A percentile compares a stretch with the other conserved stretches of the same genome.
Evolutionary conservation across 2,329 filamentous ascomycete species (phyloP).

Genomic region (Neospermospora avenae): DNA sequence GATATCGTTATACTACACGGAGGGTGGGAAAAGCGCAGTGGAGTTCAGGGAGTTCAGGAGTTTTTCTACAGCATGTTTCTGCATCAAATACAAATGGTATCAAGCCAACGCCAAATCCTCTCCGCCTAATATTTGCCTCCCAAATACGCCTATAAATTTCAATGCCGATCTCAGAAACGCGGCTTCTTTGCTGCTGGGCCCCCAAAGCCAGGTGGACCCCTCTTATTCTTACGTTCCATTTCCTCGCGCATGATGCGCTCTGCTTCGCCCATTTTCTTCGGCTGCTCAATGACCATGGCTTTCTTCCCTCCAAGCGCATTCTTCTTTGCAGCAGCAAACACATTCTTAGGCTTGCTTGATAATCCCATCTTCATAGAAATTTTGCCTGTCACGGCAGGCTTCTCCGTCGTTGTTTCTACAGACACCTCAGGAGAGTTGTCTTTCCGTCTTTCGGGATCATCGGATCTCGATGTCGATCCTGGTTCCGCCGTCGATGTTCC

Average conservation of each 20-base stretch:
- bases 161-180: slow-evolving; percentile 34
- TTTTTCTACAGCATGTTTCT: slow-evolving; percentile 17
- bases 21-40: slow-evolving; percentile 16
- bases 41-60: slow-evolving; percentile 26
- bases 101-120: slow-evolving; percentile 19
- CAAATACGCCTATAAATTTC: slow-evolving; percentile 10
- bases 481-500: neutral
- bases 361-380: slow-evolving; percentile 64
- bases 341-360: slow-evolving; percentile 71
- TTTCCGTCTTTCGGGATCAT: neutral
- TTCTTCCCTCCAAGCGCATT: slow-evolving; percentile 71
- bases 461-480: neutral
- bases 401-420: slow-evolving; percentile 8
- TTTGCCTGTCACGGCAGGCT: slow-evolving; percentile 32
- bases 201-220: slow-evolving; percentile 45
- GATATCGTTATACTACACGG: slow-evolving; percentile 9
- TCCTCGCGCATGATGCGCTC: slow-evolving; percentile 89
- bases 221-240: slow-evolving; percentile 64
- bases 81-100: slow-evolving; percentile 30
- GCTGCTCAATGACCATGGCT: slow-evolving; percentile 51
- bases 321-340: slow-evolving; percentile 66
- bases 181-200: slow-evolving; percentile 55
- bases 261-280: slow-evolving; percentile 83
- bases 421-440: neutral
- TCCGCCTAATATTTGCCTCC: neutral